These are phyloP conservation scores for Amaranthus cruentus DNA, from an alignment of 148 eudicot genomes.

Conservation along the genomic window DNA sequence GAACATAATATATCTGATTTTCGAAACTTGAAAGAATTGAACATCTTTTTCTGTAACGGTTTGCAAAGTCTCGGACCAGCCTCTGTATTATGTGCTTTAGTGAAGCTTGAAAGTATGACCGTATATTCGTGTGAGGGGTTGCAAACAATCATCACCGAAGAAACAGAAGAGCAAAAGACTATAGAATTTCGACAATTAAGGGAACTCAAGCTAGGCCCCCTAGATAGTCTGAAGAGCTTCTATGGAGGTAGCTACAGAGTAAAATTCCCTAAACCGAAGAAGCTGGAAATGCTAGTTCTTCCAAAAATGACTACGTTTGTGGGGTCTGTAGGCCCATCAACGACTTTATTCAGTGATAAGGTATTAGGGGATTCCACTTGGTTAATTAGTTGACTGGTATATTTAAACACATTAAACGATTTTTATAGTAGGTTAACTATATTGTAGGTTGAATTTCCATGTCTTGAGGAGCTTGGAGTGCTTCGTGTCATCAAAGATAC, in stretches of 20 bases:
- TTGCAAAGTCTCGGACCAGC: neutral
- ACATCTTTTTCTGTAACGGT: accelerated
- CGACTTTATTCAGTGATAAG: neutral
- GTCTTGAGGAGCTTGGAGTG: neutral
- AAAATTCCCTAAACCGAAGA: slow-evolving; percentile 6
- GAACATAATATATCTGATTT: neutral
- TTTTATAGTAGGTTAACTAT: neutral
- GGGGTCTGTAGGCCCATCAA: neutral
- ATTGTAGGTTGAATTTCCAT: neutral
- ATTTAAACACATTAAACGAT: too few species aligned
- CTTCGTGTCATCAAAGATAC: neutral
- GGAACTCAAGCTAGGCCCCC: too few species aligned
- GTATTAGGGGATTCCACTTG: neutral
- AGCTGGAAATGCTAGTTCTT: neutral
- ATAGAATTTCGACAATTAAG: neutral
- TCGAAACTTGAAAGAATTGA: neutral
- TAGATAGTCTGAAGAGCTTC: neutral
- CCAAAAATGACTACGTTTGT: neutral
- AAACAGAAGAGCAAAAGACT: neutral
- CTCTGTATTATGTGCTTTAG: neutral
- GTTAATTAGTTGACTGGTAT: too few species aligned
- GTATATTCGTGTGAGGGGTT: neutral
- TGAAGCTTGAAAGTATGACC: neutral
- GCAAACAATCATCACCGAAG: neutral
- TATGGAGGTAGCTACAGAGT: neutral